phyloP scores from a whole-genome alignment of 2,329 filamentous ascomycete species.

The Curvularia verruculosa region DNA sequence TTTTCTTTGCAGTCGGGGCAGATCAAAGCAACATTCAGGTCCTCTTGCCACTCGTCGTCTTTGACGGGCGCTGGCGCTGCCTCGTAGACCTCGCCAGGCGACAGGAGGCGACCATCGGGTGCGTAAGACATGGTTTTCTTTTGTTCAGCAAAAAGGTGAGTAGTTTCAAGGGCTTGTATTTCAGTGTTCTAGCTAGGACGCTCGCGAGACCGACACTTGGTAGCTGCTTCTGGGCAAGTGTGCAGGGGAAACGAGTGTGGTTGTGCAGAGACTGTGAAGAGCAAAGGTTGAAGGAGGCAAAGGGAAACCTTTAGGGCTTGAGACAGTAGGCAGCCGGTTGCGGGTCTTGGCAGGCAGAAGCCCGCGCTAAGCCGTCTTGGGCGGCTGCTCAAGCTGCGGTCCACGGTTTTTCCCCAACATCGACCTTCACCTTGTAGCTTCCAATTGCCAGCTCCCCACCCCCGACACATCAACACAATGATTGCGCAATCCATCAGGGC shows the following conservation, averaged over 20 bases:
- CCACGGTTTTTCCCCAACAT: slow-evolving; percentile 25
- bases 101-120: slow-evolving; percentile 48
- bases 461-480: slow-evolving; percentile 53
- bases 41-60: slow-evolving; percentile 70
- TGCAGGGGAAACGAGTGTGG: slow-evolving; percentile 27
- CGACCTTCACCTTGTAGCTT: slow-evolving; percentile 38
- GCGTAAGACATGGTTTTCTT: slow-evolving; percentile 39
- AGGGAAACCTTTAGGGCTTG: slow-evolving; percentile 3
- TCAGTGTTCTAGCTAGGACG: slow-evolving; percentile 22
- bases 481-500: slow-evolving; percentile 67
- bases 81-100: slow-evolving; percentile 54
- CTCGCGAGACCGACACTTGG: slow-evolving; percentile 20
- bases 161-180: slow-evolving; percentile 15
- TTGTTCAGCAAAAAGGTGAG: slow-evolving; percentile 11
- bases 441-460: slow-evolving; percentile 40
- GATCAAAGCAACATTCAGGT: slow-evolving; percentile 82
- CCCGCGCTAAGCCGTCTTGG: slow-evolving; percentile 25
- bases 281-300: slow-evolving; percentile 7
- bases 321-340: slow-evolving; percentile 13
- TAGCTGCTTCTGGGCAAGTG: slow-evolving; percentile 16
- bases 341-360: slow-evolving; percentile 9
- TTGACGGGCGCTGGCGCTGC: slow-evolving; percentile 42
- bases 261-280: slow-evolving; percentile 26
- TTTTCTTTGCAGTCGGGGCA: slow-evolving; percentile 89
- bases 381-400: slow-evolving; percentile 29